Evolutionary conservation across 305 asterid species (phyloP), one percentile per base, ranked within the genome.

Genomic region (Ajuga reptans): DNA sequence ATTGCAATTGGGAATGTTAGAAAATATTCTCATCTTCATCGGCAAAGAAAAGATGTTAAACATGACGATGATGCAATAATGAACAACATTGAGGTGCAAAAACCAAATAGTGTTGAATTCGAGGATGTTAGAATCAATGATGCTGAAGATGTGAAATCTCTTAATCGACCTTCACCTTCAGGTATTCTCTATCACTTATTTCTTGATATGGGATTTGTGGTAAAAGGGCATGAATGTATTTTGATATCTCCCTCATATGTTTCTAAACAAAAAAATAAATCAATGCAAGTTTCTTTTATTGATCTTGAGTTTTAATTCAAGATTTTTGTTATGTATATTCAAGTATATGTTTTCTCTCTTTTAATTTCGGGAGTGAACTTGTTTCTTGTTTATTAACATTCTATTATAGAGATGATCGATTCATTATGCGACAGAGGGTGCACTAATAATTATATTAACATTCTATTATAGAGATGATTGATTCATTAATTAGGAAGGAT

Each of bases 111-210:
- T 24, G 21, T 16, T 1, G 69, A 47, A 64, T 49, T 18, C n/a
- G 57, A 64, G 42, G 24, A 63, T 47, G 17, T 7, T 16, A 27
- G 49, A 14, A 50, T 8, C 39, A 47, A 17, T 2, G 54, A 50
- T 36, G 17, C 6, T 39, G 54, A 41, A 2, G 36, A 62, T 63
- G 49, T 4, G 6, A 69, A 3, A 56, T 57, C 59, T 0, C n/a
- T 47, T 3, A 61, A 55, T 74, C 72, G 33, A 7, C 68, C 77
- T 46, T 50, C 62, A 7, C 43, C 64, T 63, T 63, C 79, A 24
- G 84, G 84, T 80, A 69, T 0, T 8, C 10, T 39, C 45, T 8
- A 9, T 9, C 45, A 6, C 42, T 8, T 37, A 1, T 37, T 37
- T 34, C 42, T 36, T 36, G 0, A 39, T 8, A 9, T 39, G 11